phyloP scores from a whole-genome alignment of 2,329 filamentous ascomycete species.

The Exophiala lecanii-corni region DNA sequence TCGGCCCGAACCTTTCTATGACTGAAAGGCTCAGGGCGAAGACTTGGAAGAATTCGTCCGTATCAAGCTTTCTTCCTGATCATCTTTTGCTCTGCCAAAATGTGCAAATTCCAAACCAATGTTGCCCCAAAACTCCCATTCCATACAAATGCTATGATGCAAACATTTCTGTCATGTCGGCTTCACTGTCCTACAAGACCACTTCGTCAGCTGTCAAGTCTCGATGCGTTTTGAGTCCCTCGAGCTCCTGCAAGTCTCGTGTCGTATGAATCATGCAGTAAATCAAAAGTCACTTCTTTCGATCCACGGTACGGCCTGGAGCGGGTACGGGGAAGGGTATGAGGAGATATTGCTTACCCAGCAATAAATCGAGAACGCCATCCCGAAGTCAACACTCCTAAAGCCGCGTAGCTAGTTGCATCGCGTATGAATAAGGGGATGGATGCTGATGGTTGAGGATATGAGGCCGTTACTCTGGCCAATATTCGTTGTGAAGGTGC shows the following conservation, averaged over 20 bases:
- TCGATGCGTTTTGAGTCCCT: neutral
- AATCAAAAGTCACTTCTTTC: conserved; percentile 21
- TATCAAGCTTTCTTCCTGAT: too few relatives aligned
- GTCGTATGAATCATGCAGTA: neutral
- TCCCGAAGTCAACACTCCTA: conserved; percentile 19
- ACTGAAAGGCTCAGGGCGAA: too few relatives aligned
- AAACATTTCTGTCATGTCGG: conserved; percentile 10
- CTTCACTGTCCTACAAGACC: conserved; percentile 10
- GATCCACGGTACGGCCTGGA: conserved; percentile 17
- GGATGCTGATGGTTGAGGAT: neutral
- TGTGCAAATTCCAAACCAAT: too few relatives aligned
- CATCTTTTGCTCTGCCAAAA: too few relatives aligned
- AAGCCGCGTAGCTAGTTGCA: conserved; percentile 16
- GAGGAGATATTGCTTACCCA: conserved; percentile 23
- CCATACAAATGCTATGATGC: neutral
- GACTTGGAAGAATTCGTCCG: too few relatives aligned
- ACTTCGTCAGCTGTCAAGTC: conserved; percentile 3
- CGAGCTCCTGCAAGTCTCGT: too few relatives aligned
- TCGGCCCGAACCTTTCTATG: too few relatives aligned
- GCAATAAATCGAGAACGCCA: conserved; percentile 21
- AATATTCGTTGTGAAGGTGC: conserved; percentile 18
- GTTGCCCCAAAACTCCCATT: too few relatives aligned
- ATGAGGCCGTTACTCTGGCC: conserved; percentile 11
- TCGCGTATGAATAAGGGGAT: conserved; percentile 16
- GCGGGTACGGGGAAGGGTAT: conserved; percentile 15